Base-by-base conservation (phyloP, 768 basidiomycete species). In the Trametes elegans region DNA sequence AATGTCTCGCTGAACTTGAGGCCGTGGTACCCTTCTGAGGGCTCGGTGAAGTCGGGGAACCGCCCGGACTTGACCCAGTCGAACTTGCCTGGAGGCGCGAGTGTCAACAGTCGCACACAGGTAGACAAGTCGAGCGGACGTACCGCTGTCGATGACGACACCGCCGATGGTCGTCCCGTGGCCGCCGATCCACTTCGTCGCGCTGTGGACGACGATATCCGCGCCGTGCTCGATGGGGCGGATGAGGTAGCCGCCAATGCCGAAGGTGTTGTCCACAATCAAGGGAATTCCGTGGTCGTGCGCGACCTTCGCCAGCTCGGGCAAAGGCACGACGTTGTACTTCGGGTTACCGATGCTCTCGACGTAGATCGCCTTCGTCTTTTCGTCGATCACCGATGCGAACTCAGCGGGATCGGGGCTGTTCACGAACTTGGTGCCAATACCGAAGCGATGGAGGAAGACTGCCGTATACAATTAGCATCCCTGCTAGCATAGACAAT, bases 111-210 rank as follows among this genome's bases (percentile, higher is more conserved):
- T 10, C 26, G 4, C 38, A 9, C 34, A 31, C 32, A 21, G 35
- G 18, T 13, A 29, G 51, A 7, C 14, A 13, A 43, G 42, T 27
- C 13, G 52, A 51, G 61, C 38, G 27, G 61, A 69, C 65, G 27
- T 66, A 80, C 88, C 88, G 8, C 80, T 78, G 66, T 90, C 88
- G 42, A 92, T 69, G 54, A 93, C 73, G 26, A 90, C 81, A 36
- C 90, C 90, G 4, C 77, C 88, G 42, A 93, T 88, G 21, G 86
- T 87, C 0, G 84, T 90, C 27, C 90, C 89, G 57, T 90, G 88
- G 0, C 87, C 85, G 11, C 86, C 84, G 29, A 91, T 90, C 90
- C 90, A 93, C 64, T 93, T 91, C 1, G 90, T 90, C 0, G 87
- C 87, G 45, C 84, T 87, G 66, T 90, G 84, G 16, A 90, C 84